phyloP scores from a whole-genome alignment of 2,329 filamentous ascomycete species.

The Colletotrichum somersetense region DNA sequence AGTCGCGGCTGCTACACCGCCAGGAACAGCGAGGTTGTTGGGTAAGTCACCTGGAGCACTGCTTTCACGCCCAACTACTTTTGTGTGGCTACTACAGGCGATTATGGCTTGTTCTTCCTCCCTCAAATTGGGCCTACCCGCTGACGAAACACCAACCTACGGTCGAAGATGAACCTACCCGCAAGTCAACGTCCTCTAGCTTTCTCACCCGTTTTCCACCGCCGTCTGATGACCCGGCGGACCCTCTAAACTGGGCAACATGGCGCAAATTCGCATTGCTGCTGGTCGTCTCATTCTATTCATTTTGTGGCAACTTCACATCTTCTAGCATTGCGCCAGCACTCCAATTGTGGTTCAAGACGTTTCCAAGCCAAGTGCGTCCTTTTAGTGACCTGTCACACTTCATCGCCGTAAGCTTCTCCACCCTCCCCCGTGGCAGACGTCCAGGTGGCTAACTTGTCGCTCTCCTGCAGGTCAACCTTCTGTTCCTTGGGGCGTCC shows the following conservation, averaged over 20 bases:
- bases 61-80: not conserved
- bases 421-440: not conserved
- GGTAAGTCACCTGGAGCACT: slow-evolving; percentile 25
- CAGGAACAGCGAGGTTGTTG: slow-evolving; percentile 44
- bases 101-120: not conserved
- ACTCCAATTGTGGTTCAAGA: slow-evolving; percentile 49
- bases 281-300: slow-evolving; percentile 48
- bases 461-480: slow-evolving; percentile 46
- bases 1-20: slow-evolving; percentile 40
- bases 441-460: not conserved
- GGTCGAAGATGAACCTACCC: slow-evolving; percentile 17
- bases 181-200: slow-evolving; percentile 12
- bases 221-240: slow-evolving; percentile 50
- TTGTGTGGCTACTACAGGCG: not conserved
- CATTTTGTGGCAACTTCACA: slow-evolving; percentile 52
- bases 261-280: slow-evolving; percentile 51
- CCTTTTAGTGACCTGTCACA: slow-evolving; percentile 46
- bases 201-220: slow-evolving; percentile 44
- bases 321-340: slow-evolving; percentile 51
- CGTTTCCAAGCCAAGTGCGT: slow-evolving; percentile 47
- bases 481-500: slow-evolving; percentile 50
- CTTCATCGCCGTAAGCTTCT: slow-evolving; percentile 49
- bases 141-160: not conserved
- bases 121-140: too few species aligned
- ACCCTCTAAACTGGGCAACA: slow-evolving; percentile 52